phyloP scores from a whole-genome alignment of 2,329 filamentous ascomycete genomes.

The Hypoxylon sp. region DNA sequence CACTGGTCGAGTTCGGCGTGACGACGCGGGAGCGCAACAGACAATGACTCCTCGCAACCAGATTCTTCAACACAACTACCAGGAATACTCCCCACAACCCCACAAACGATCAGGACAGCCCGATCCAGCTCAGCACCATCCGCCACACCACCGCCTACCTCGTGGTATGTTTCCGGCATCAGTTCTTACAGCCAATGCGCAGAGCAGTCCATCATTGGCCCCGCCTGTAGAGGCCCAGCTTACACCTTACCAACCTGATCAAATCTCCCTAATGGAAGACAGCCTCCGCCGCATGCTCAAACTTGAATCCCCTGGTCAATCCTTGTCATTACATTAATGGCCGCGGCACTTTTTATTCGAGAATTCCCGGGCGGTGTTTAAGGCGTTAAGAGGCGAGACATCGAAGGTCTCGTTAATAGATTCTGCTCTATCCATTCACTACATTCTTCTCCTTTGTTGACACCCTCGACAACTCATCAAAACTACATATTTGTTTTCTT shows the following conservation, averaged over 20 bases:
- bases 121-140: conserved; percentile 26
- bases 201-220: conserved; percentile 33
- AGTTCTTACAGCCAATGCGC: conserved; percentile 43
- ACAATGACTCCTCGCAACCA: conserved; percentile 29
- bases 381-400: conserved; percentile 37
- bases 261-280: conserved; percentile 67
- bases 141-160: conserved; percentile 37
- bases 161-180: conserved; percentile 52
- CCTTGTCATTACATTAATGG: conserved; percentile 22
- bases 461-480: conserved; percentile 23
- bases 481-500: conserved; percentile 32
- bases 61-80: neutral
- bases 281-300: conserved; percentile 69
- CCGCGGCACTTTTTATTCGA: conserved; percentile 18
- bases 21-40: conserved; percentile 30
- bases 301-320: conserved; percentile 47
- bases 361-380: conserved; percentile 41
- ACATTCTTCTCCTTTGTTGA: conserved; percentile 41
- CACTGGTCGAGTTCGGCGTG: conserved; percentile 54
- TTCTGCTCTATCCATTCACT: conserved; percentile 38
- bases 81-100: conserved; percentile 14
- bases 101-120: conserved; percentile 27
- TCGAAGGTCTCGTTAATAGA: conserved; percentile 25
- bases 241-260: conserved; percentile 51
- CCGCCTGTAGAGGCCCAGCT: conserved; percentile 39